These are phyloP conservation scores for Lichtheimia corymbifera DNA, from an alignment of 371 early-diverging fungal genomes.

Conservation along the genomic window DNA sequence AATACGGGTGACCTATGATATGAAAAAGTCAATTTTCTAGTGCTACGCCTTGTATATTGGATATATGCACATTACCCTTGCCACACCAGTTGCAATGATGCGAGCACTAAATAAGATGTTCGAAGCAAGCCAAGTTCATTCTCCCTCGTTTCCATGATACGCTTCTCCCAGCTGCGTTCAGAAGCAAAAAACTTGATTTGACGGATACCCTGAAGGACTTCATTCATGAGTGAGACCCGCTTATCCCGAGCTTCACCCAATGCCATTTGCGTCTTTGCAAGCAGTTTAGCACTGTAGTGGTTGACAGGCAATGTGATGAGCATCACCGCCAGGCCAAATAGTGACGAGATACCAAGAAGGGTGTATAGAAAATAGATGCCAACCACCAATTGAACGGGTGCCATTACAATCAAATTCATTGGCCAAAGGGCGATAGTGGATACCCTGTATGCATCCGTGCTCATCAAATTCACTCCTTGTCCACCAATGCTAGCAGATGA, in stretches of 20 bases:
- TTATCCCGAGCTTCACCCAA: constrained; percentile 55
- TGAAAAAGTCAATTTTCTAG: background rate
- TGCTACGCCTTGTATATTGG: background rate
- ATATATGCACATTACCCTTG: constrained; percentile 14
- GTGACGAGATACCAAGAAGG: constrained; percentile 64
- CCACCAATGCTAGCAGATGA: constrained; percentile 51
- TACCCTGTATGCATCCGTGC: constrained; percentile 78
- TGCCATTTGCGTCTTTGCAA: constrained; percentile 45
- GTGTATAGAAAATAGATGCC: constrained; percentile 65
- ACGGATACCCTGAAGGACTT: constrained; percentile 64
- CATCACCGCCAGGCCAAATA: constrained; percentile 66
- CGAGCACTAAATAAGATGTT: constrained; percentile 26
- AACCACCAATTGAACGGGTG: constrained; percentile 57
- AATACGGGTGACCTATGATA: constrained; percentile 46
- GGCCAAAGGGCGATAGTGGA: constrained; percentile 54
- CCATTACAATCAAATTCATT: constrained; percentile 42
- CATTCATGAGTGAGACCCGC: constrained; percentile 54
- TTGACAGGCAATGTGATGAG: constrained; percentile 53
- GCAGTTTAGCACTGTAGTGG: constrained; percentile 52
- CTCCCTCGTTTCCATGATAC: constrained; percentile 45
- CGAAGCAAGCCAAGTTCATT: constrained; percentile 53
- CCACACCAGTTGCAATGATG: constrained; percentile 32
- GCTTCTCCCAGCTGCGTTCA: constrained; percentile 44
- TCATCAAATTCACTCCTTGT: constrained; percentile 80
- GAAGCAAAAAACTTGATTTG: constrained; percentile 75